Evolutionary conservation across 208 protist genomes (phyloP).

Genomic region (Wallacemonas sp.): DNA sequence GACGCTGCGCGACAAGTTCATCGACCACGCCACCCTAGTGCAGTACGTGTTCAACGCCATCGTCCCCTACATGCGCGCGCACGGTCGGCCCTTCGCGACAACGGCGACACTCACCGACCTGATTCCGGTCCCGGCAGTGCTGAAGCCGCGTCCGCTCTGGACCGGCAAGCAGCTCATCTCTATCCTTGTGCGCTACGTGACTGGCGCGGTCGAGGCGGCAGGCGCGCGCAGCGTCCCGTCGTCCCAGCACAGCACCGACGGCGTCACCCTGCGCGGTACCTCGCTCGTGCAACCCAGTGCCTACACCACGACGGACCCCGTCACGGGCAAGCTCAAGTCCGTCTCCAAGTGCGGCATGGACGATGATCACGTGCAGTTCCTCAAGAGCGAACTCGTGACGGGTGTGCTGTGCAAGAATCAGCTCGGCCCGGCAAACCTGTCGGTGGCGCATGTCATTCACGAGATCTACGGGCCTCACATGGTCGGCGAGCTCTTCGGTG

Average conservation of each 20-base stretch:
- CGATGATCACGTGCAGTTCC: slow-evolving; percentile 87
- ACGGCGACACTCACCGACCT: slow-evolving; percentile 53
- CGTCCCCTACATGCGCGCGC: slow-evolving; percentile 56
- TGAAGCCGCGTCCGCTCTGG: slow-evolving; percentile 95
- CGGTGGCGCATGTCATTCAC: slow-evolving; percentile 94
- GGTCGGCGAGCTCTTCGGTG: slow-evolving; percentile 94
- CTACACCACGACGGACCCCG: slow-evolving; percentile 55
- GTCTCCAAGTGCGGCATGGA: slow-evolving; percentile 43
- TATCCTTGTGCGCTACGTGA: slow-evolving; percentile 80
- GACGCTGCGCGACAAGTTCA: slow-evolving; percentile 96
- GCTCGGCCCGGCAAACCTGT: slow-evolving; percentile 81
- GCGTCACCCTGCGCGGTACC: slow-evolving; percentile 84
- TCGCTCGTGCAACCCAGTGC: slow-evolving; percentile 83
- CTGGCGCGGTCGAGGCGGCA: slow-evolving; percentile 29
- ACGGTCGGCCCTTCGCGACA: slow-evolving; percentile 5
- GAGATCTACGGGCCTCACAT: slow-evolving; percentile 97
- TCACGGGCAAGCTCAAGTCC: slow-evolving; percentile 20
- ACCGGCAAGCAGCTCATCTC: slow-evolving; percentile 98
- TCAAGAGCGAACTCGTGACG: slow-evolving; percentile 94
- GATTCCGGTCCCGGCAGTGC: slow-evolving; percentile 92
- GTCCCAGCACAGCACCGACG: slow-evolving; percentile 14
- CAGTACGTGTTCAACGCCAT: slow-evolving; percentile 94
- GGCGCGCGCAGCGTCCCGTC: neutral
- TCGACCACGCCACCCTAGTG: slow-evolving; percentile 91
- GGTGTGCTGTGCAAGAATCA: slow-evolving; percentile 99